These are phyloP conservation scores for Phytophthora vignae DNA, from an alignment of 352 stramenopile species.

Conservation along the genomic window DNA sequence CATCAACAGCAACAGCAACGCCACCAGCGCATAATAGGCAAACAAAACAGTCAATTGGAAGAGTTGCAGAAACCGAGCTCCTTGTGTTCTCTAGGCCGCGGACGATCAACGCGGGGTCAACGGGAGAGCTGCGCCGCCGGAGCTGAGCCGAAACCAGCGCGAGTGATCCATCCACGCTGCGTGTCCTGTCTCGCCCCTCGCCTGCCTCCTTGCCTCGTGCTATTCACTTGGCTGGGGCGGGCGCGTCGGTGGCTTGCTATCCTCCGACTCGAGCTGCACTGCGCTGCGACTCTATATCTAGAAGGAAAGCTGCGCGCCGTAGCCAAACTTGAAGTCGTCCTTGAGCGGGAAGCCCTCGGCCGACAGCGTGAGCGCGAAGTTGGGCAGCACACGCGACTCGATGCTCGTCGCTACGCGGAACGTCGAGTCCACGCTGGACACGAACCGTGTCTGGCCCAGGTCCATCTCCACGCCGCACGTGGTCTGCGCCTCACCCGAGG, in stretches of 20 bases:
- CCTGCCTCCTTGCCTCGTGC: slow-evolving; percentile 22
- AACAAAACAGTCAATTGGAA: slow-evolving; percentile 41
- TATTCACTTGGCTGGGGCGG: slow-evolving; percentile 33
- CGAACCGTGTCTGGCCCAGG: slow-evolving; percentile 84
- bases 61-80: slow-evolving; percentile 37
- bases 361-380: slow-evolving; percentile 88
- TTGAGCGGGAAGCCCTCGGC: slow-evolving; percentile 87
- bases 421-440: slow-evolving; percentile 85
- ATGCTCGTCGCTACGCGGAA: slow-evolving; percentile 87
- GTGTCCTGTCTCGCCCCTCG: slow-evolving; percentile 23
- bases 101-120: slow-evolving; percentile 28
- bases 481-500: slow-evolving; percentile 81
- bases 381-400: slow-evolving; percentile 85
- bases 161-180: slow-evolving; percentile 8
- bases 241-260: slow-evolving; percentile 29
- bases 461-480: slow-evolving; percentile 88
- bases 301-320: slow-evolving; percentile 90
- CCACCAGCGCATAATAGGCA: slow-evolving; percentile 16
- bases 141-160: slow-evolving; percentile 8
- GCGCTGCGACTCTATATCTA: slow-evolving; percentile 52
- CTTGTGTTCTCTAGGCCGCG: slow-evolving; percentile 36
- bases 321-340: slow-evolving; percentile 93
- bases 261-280: slow-evolving; percentile 30
- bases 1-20: not conserved
- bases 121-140: slow-evolving; percentile 17